Base-by-base conservation (phyloP, 1,284 basidiomycete genomes). In the Anthracocystis setariae region DNA sequence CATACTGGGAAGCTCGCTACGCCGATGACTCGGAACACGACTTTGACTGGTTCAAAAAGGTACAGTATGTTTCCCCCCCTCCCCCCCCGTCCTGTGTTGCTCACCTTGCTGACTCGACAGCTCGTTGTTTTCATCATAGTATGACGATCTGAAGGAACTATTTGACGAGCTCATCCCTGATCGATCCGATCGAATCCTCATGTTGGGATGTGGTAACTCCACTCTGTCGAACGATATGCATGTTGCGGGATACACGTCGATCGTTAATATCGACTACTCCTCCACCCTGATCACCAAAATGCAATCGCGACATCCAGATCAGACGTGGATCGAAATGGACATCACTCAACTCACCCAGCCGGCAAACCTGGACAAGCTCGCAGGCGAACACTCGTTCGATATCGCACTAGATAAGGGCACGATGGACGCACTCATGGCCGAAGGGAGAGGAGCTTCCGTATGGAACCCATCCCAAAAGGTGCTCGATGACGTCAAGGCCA, bases 391-490 rank as follows among this genome's bases (percentile, higher is more conserved):
- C 5, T 35, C 38, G 7, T 82, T 76, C 63, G 80, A 82, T 47
- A 58, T 77, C 3, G 69, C 77, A 0, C 46, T 82, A 4, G 80
- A 82, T 53, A 82, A 82, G 40, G 79, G 78, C 5, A 82, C 80
- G 3, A 76, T 82, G 73, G 80, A 82, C 57, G 80, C 80, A 0
- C 64, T 82, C 4, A 77, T 82, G 75, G 80, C 80, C n/a, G 78
- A 79, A 49, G 37, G 29, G 2, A 74, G 70, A 24, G 73, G 66
- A 1, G 44, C 46, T 3, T 46, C 42, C 0, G 75, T 78, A 8
- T 82, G 80, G 80, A 65, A 66, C 17, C 80, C 79, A 1, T 56
- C 63, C 8, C 50, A 64, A 2, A 57, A 60, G 10, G 79, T 81
- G 1, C 24, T 70, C 0, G 20, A 50, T 0, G 66, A 77, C 37